Evolutionary conservation across 2,329 filamentous ascomycete species (phyloP).

Genomic region (Hawksworthiomyces lignivorus): DNA sequence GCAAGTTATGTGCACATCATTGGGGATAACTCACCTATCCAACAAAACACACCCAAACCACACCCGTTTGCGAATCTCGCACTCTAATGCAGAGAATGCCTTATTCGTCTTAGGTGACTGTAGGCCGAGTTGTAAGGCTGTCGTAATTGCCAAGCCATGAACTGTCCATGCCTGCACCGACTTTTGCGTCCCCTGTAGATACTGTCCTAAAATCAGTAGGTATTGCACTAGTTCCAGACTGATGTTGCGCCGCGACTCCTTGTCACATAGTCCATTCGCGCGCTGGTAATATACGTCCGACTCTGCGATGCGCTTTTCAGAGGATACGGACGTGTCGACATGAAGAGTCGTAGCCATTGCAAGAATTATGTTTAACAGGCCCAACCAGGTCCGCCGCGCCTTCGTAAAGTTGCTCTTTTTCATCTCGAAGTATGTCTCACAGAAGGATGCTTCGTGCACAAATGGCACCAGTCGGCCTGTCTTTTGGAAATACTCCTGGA

Average conservation of each 20-base stretch:
- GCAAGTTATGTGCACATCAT: no score
- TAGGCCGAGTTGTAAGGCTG: slow-evolving; percentile 43
- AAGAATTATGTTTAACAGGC: slow-evolving; percentile 41
- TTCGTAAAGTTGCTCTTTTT: slow-evolving; percentile 18
- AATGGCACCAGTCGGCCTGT: slow-evolving; percentile 18
- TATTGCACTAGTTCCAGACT: slow-evolving; percentile 42
- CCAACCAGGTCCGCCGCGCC: slow-evolving; percentile 41
- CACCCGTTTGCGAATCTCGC: slow-evolving; percentile 38
- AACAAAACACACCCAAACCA: slow-evolving; percentile 43
- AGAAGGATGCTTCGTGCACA: slow-evolving; percentile 15
- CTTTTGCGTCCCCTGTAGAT: slow-evolving; percentile 45
- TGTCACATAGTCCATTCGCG: slow-evolving; percentile 34
- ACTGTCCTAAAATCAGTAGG: slow-evolving; percentile 40
- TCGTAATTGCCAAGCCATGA: slow-evolving; percentile 44
- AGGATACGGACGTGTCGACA: neutral
- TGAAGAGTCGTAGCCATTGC: slow-evolving; percentile 31
- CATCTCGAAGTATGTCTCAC: slow-evolving; percentile 12
- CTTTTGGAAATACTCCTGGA: slow-evolving; percentile 14
- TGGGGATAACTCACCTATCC: slow-evolving; percentile 26
- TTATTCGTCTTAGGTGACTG: slow-evolving; percentile 33
- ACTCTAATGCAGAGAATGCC: slow-evolving; percentile 31
- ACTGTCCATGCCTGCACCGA: slow-evolving; percentile 46
- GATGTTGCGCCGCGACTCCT: slow-evolving; percentile 30
- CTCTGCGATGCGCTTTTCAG: slow-evolving; percentile 24
- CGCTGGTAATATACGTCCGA: slow-evolving; percentile 39